Conservation (phyloP, 352 stramenopile species). For the Phytopythium sindhum region DNA sequence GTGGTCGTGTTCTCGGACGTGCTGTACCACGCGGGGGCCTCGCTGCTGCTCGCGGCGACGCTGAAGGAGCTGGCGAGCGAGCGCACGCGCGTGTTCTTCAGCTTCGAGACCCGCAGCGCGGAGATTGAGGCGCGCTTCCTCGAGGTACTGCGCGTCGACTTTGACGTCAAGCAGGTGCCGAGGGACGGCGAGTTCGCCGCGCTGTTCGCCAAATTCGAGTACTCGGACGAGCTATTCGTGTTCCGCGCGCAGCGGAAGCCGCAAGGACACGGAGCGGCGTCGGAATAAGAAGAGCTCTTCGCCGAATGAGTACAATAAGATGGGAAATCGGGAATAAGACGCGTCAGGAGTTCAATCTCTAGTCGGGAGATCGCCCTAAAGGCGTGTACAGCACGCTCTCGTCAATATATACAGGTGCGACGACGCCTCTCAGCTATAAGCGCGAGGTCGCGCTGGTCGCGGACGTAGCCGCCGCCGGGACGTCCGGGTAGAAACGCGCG, state of each 20-base stretch:
- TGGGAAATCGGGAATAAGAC: not conserved
- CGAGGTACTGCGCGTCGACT: constrained; percentile 18
- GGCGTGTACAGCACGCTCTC: not conserved
- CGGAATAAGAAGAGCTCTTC: not conserved
- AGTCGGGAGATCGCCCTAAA: not conserved
- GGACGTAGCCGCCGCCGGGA: constrained; percentile 2
- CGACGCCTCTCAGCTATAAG: constrained; percentile 1
- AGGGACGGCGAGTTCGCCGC: constrained; percentile 10
- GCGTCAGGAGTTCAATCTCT: no score
- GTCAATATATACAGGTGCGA: not conserved
- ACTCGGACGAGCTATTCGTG: constrained; percentile 41
- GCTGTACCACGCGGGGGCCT: constrained; percentile 40
- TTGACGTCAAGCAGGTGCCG: constrained; percentile 22
- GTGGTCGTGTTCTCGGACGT: constrained; percentile 51
- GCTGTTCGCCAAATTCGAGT: constrained; percentile 31
- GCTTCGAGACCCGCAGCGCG: constrained; percentile 40
- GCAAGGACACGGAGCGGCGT: not conserved
- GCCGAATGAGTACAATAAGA: not conserved
- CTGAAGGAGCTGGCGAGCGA: constrained; percentile 21
- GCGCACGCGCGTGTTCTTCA: constrained; percentile 33
- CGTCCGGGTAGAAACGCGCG: constrained; percentile 16
- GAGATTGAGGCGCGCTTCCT: constrained; percentile 40
- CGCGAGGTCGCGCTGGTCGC: not conserved
- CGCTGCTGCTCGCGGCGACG: constrained; percentile 34
- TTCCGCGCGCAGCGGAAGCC: constrained; percentile 29